A percentile compares a stretch with the other conserved stretches of the same genome.
phyloP scores from a whole-genome alignment of 148 eudicot genomes.

The Silene uniflora region DNA sequence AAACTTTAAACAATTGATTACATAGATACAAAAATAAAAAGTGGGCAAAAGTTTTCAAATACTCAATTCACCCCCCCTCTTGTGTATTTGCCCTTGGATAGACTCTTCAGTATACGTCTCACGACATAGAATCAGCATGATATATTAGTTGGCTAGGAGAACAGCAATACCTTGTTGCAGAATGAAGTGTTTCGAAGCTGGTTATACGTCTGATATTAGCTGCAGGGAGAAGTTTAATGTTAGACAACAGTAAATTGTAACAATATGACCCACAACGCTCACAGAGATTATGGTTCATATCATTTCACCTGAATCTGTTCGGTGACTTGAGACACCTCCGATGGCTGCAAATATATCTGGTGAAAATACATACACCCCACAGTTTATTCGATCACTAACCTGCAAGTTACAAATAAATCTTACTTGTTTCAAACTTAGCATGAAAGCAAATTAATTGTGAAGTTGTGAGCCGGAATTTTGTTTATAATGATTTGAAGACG shows the following conservation, averaged over 20 bases:
- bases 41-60: too few relatives aligned
- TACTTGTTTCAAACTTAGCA: background rate
- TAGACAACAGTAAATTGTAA: background rate
- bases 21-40: too few relatives aligned
- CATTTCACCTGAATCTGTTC: background rate
- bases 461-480: background rate
- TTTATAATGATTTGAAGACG: background rate
- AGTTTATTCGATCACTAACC: too few relatives aligned
- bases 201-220: slow-evolving; percentile 66
- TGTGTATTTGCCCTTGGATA: too few relatives aligned
- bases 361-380: too few relatives aligned
- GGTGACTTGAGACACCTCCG: too few relatives aligned
- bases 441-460: background rate
- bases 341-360: too few relatives aligned
- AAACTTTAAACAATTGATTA: too few relatives aligned
- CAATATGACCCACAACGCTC: too few relatives aligned
- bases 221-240: slow-evolving; percentile 32
- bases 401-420: slow-evolving; percentile 15
- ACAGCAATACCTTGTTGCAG: slow-evolving; percentile 47
- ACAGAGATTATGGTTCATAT: too few relatives aligned
- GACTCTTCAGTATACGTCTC: too few relatives aligned
- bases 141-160: background rate
- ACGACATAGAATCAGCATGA: background rate
- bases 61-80: too few relatives aligned
- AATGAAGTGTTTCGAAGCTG: slow-evolving; percentile 68